Evolutionary conservation across 2,329 filamentous ascomycete genomes (phyloP), one percentile per base, ranked within the genome.

Genomic region (Colletotrichum sansevieriae): DNA sequence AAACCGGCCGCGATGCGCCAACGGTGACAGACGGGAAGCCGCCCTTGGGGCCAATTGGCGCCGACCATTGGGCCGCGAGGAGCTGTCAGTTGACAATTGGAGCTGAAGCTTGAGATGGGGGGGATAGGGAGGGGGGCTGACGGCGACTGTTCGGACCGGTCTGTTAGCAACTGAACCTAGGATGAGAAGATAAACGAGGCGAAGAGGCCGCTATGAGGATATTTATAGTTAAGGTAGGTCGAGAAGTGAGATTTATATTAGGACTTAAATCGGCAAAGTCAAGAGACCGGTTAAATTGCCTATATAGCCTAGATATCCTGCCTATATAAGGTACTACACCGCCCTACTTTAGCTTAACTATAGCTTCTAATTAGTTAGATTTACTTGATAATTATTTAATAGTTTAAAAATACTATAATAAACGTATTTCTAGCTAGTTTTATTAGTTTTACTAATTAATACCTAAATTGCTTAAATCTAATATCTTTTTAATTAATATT

Each of bases 1-100:
- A 69, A 69, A 66, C 62, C 65, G 25, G 54, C 39, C 20, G 18
- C 46, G 49, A 69, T 69, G 66, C 63, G 62, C 56, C 43, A 56
- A 35, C 25, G 55, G 39, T 44, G 33, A 52, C n/a, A 65, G 52
- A 65, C 25, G 25, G 4, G 25, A 4, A 25, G 25, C 4, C 25
- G 22, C 2, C 22, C 44, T 22, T 25, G 18, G 47, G 62, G 35
- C 4, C 25, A 61, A 69, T 69, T 61, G 66, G 41, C 66, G 55
- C 43, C 7, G 62, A 56, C 56, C 35, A 69, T 69, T 66, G 63
- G 66, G 29, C 49, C 33, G 29, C 8, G 13, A 33, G 13, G 35
- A 65, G 65, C 15, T 69, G 43, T 49, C 55, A 65, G 29, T 15
- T 44, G 13, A 55, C 55, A 33, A 39, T 60, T 29, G 39, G 49